phyloP scores from a whole-genome alignment of 371 early-diverging fungal species.

The Polyrhizophydium stewartii region DNA sequence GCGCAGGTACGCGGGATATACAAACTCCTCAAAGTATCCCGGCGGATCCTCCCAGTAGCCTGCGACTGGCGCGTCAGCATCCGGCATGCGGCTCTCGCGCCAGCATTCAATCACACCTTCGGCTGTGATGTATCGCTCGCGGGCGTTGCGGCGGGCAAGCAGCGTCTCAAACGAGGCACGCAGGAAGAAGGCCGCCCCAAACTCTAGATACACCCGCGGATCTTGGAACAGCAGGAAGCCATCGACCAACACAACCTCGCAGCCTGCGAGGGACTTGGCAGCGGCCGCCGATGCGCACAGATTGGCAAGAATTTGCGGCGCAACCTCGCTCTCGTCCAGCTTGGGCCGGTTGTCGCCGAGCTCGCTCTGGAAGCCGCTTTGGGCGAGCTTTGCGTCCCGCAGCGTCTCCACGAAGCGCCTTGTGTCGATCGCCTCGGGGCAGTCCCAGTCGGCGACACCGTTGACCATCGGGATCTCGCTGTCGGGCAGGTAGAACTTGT shows the following conservation, averaged over 20 bases:
- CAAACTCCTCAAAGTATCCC: slow-evolving; percentile 74
- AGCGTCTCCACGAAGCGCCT: slow-evolving; percentile 40
- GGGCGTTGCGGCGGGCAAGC: slow-evolving; percentile 58
- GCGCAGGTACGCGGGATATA: slow-evolving; percentile 73
- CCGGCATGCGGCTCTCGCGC: too few species aligned
- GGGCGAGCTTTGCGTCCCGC: slow-evolving; percentile 23
- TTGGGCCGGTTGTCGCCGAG: slow-evolving; percentile 18
- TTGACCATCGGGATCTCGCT: slow-evolving; percentile 57
- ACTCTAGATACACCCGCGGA: slow-evolving; percentile 23
- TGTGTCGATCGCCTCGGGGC: slow-evolving; percentile 69
- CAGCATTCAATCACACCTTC: too few species aligned
- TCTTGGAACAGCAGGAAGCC: slow-evolving; percentile 72
- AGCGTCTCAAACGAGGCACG: slow-evolving; percentile 57
- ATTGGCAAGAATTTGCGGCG: neutral
- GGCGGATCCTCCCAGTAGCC: slow-evolving; percentile 75
- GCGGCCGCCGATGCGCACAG: neutral
- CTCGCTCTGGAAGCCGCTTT: neutral
- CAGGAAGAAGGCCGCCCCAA: slow-evolving; percentile 64
- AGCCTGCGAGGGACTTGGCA: neutral
- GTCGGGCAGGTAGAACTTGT: slow-evolving; percentile 69
- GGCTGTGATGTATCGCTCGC: slow-evolving; percentile 69
- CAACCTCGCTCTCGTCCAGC: slow-evolving; percentile 10
- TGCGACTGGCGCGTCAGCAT: neutral
- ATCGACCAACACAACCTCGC: slow-evolving; percentile 64
- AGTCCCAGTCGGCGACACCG: slow-evolving; percentile 79